Percentiles rank a stretch among this genome's conserved stretches.
Conservation (phyloP, 2,329 filamentous ascomycete genomes). For the Helotiales sp. region DNA sequence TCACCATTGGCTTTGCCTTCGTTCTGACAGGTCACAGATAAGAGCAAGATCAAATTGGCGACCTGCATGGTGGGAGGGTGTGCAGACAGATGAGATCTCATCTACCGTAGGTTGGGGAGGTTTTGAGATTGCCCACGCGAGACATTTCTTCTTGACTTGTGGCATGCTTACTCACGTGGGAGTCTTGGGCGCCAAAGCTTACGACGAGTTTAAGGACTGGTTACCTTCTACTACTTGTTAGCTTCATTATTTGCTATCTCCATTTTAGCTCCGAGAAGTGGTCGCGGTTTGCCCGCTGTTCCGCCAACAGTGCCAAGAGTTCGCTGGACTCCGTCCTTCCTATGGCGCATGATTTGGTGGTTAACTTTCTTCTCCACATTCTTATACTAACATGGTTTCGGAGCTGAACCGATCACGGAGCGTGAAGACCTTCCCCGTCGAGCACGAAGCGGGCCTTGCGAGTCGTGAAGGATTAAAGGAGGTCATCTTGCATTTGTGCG, state of each 20-base stretch:
- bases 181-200: neutral
- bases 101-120: neutral
- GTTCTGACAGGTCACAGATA: constrained; percentile 25
- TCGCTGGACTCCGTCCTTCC: neutral
- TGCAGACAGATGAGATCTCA: constrained; percentile 11
- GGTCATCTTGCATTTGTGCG: neutral
- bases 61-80: constrained; percentile 15
- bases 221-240: neutral
- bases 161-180: no score
- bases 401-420: neutral
- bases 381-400: neutral
- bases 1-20: neutral
- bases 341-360: neutral
- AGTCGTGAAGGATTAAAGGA: neutral
- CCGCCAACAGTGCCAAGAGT: neutral
- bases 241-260: neutral
- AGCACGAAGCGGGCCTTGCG: neutral
- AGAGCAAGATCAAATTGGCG: constrained; percentile 18
- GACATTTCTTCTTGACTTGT: neutral
- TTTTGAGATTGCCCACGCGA: constrained; percentile 1
- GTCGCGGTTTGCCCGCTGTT: neutral
- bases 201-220: neutral
- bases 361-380: neutral
- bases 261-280: neutral
- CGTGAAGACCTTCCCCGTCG: neutral